Base-by-base conservation (phyloP, 2,329 filamentous ascomycete species). In the Bipolaris oryzae region DNA sequence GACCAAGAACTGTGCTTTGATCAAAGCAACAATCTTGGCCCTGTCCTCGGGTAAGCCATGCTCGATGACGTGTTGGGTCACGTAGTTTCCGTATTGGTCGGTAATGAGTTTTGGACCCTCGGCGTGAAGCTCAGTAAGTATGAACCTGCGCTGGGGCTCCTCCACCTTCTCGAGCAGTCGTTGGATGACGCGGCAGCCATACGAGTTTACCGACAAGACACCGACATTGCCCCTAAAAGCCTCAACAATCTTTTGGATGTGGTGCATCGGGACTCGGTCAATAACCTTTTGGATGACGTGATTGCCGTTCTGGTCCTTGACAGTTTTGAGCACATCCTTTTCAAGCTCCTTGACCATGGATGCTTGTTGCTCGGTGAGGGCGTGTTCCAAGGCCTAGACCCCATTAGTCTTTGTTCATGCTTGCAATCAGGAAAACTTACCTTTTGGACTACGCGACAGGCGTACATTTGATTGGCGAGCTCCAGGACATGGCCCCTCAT, bases 281-380 rank as follows among this genome's bases (percentile, higher is more conserved):
- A 99, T 92, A 9, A 94, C 89, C 76, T 96, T 96, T 70, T 98
- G 95, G 16, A 99, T 88, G 25, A 99, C 95, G 64, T 99, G 95
- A 75, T 99, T 99, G 52, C 94, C 95, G 66, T 97, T 95, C 72
- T 92, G 87, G 66, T 97, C 90, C 66, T 88, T 89, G 61, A 96
- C 89, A 54, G 94, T 90, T 57, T 85, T 85, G 52, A 94, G 74
- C 5, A 97, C 86, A 52, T 92, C 84, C 23, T 84, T 81, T 72
- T 93, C 87, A 1, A 98, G 84, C 75, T 98, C 95, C 68, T 88
- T 87, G 28, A 96, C 89, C 67, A 97, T 85, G 53, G 87, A 85
- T 10, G 87, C 88, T 81, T 97, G 93, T 74, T 98, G 93, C 65
- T 96, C 92, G n/a, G 90, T 88, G 5, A 98, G 84, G 23, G 97